These are phyloP conservation scores for Paracoccidioides lutzii DNA, from an alignment of 2,329 filamentous ascomycete species.

Conservation along the genomic window DNA sequence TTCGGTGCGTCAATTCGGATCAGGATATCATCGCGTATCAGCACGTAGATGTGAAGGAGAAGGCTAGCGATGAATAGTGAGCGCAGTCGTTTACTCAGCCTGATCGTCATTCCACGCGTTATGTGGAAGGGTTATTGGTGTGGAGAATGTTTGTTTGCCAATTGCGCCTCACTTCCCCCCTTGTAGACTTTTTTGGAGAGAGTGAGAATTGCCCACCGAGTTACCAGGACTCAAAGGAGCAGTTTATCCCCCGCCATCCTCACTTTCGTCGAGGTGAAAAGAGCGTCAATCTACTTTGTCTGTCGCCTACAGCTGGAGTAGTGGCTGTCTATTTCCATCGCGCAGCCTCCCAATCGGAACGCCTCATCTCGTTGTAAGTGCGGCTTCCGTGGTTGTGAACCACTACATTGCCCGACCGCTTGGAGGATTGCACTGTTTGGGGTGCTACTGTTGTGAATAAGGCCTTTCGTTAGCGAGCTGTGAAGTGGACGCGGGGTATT, in stretches of 20 bases:
- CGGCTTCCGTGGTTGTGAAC: constrained; percentile 8
- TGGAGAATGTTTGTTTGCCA: neutral
- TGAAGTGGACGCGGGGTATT: neutral
- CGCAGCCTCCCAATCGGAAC: constrained; percentile 1
- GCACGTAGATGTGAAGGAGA: neutral
- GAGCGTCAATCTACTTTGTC: neutral
- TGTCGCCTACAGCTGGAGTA: neutral
- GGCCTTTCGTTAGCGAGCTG: constrained; percentile 3
- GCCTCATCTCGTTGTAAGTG: constrained; percentile 6
- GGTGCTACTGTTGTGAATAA: constrained; percentile 3
- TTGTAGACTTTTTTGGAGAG: neutral
- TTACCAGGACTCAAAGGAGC: neutral
- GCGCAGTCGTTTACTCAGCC: neutral
- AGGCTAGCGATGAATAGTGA: neutral
- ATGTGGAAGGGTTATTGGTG: neutral
- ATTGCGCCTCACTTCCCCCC: neutral
- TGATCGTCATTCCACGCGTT: neutral
- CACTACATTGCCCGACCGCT: neutral
- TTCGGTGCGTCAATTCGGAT: neutral
- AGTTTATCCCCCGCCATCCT: neutral
- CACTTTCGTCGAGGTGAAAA: neutral
- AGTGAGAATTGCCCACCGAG: neutral
- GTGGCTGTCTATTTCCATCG: constrained; percentile 7
- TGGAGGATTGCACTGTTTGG: neutral
- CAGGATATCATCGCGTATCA: neutral